phyloP scores from a whole-genome alignment of 1,284 basidiomycete species.

The Stygiomarasmius scandens region DNA sequence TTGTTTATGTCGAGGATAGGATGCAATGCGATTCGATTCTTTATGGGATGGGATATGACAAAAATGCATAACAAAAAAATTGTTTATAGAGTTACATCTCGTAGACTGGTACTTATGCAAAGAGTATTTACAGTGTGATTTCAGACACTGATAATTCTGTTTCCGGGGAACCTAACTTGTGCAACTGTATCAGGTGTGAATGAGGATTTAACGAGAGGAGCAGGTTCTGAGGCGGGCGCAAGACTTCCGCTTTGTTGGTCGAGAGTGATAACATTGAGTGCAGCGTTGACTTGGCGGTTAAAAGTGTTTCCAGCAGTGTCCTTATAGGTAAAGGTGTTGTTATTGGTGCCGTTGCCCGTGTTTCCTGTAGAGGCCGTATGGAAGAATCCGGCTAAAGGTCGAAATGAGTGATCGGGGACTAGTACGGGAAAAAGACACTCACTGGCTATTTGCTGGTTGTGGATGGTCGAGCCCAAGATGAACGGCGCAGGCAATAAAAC shows the following conservation, averaged over 20 bases:
- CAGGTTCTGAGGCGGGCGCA: not conserved
- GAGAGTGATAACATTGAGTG: conserved; percentile 60
- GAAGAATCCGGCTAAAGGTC: conserved; percentile 64
- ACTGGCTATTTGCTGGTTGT: conserved; percentile 62
- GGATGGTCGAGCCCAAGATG: conserved; percentile 57
- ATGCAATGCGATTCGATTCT: not conserved
- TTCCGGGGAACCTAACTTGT: not conserved
- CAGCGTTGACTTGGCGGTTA: conserved; percentile 59
- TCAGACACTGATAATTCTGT: too few relatives aligned
- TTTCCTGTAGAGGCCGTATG: conserved; percentile 48
- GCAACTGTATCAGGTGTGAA: not conserved
- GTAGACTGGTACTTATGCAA: too few relatives aligned
- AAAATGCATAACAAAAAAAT: too few relatives aligned
- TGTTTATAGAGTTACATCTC: too few relatives aligned
- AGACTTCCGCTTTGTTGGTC: conserved; percentile 63
- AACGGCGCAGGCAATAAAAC: conserved; percentile 60
- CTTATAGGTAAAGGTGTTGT: conserved; percentile 65
- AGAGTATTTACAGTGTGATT: too few relatives aligned
- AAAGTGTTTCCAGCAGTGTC: conserved; percentile 68
- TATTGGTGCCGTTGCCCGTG: conserved; percentile 68
- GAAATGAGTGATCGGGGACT: not conserved
- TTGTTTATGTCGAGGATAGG: not conserved
- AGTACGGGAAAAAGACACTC: conserved; percentile 18
- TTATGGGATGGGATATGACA: too few relatives aligned
- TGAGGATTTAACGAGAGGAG: conserved; percentile 25